Percentiles rank a stretch among this genome's conserved stretches.
These are phyloP conservation scores for Eucalyptus tenuipes DNA, from an alignment of 345 rosid species.

Conservation along the genomic window DNA sequence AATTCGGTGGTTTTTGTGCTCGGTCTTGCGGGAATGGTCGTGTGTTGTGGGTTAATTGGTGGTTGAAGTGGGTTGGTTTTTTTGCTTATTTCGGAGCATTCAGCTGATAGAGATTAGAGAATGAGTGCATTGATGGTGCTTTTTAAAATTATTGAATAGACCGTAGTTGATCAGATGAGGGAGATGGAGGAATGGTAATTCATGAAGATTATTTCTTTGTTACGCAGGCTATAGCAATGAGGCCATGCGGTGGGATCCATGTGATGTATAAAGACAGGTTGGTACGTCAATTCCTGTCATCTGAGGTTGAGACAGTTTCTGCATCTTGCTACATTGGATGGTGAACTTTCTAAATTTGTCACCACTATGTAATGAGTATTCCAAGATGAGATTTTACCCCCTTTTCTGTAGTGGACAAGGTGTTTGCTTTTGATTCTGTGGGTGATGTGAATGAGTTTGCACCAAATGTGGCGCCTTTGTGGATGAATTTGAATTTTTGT, in stretches of 20 bases:
- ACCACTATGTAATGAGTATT: background rate
- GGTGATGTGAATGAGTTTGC: background rate
- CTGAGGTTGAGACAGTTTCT: background rate
- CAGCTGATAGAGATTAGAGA: background rate
- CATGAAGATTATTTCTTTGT: background rate
- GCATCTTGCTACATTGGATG: background rate
- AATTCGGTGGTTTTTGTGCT: background rate
- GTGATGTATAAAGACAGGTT: constrained; percentile 58
- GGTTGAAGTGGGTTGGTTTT: background rate
- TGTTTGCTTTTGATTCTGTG: background rate
- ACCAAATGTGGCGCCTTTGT: background rate
- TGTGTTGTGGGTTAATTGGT: background rate
- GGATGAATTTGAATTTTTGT: background rate
- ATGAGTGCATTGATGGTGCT: background rate
- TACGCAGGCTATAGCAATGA: constrained; percentile 56
- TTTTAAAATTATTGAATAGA: background rate
- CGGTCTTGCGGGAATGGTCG: background rate
- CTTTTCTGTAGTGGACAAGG: background rate
- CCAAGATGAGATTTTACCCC: background rate
- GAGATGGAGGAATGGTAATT: background rate
- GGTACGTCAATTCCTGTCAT: background rate
- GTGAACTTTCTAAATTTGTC: background rate
- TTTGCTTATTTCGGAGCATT: background rate
- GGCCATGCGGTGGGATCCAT: constrained; percentile 73
- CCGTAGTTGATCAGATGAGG: background rate